phyloP scores from a whole-genome alignment of 2,329 filamentous ascomycete genomes.

The Hypomyces perniciosus region DNA sequence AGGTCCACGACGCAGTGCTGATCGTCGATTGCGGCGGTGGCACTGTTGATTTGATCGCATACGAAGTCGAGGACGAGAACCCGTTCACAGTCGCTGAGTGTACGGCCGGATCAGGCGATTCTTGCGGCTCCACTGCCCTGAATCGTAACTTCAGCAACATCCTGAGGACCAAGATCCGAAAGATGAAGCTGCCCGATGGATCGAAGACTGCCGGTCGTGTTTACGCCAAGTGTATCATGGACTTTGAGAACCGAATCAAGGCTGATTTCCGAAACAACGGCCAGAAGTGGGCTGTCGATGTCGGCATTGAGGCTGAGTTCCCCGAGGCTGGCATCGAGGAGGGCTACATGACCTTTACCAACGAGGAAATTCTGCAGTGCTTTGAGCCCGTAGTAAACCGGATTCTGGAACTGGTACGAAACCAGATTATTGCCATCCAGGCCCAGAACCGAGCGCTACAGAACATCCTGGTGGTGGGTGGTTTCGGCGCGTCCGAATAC shows the following conservation, averaged over 20 bases:
- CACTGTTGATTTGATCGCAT: constrained; percentile 97
- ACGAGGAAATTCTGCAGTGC: constrained; percentile 97
- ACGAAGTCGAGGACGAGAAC: constrained; percentile 96
- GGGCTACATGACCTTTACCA: constrained; percentile 99
- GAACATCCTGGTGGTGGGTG: constrained; percentile 95
- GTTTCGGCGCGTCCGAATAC: constrained; percentile 97
- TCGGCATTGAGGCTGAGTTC: constrained; percentile 97
- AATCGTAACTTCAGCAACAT: constrained; percentile 99
- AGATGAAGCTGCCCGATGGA: constrained; percentile 97
- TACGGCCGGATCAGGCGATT: constrained; percentile 94
- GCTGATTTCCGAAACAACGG: constrained; percentile 99
- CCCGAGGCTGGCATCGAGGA: constrained; percentile 97
- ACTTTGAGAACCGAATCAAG: constrained; percentile 99
- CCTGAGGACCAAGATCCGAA: constrained; percentile 91
- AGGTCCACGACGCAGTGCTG: constrained; percentile 95
- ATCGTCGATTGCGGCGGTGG: constrained; percentile 98
- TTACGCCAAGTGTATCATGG: constrained; percentile 99
- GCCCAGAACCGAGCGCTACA: constrained; percentile 90
- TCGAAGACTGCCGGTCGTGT: constrained; percentile 97
- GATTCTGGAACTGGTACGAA: constrained; percentile 90
- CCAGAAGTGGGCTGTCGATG: constrained; percentile 98
- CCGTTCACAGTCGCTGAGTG: constrained; percentile 97
- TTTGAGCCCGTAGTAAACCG: constrained; percentile 98
- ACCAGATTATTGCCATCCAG: constrained; percentile 98
- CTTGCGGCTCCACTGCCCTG: constrained; percentile 93